Base-by-base conservation (phyloP, 2,329 filamentous ascomycete genomes). In the Allantophomopsis lycopodina region DNA sequence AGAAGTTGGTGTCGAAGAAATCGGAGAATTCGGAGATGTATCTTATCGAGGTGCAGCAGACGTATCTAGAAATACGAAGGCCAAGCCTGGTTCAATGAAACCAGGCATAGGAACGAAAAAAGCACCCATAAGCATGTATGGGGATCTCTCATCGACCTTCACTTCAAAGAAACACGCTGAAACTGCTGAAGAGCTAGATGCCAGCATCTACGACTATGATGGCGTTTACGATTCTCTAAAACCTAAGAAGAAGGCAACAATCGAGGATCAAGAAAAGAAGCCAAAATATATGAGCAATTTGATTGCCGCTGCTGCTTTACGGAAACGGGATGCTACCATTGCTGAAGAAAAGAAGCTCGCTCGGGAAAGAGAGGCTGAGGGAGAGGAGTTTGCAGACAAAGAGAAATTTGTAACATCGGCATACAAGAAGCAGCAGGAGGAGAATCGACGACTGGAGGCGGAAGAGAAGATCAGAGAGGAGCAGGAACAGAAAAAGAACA, bases 341-440 rank as follows among this genome's bases (percentile, higher is more conserved):
- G 84, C 84, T 3, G 79, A 84, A 53, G 84, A 91, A 61, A 86
- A 86, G 60, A 74, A 83, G 57, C 68, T 91, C 49, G 78, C 83
- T 49, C 71, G 78, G 17, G 84, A 91, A 55, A 71, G 84, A 35
- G 83, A 83, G 51, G 79, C 75, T 0, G 85, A 91, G 55, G 84
- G 84, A 14, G 84, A 89, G 28, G 80, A 82, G 53, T 91, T 77
- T 51, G 80, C 72, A 0, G 84, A 80, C 50, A 91, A 88, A 62
- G 85, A 91, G 55, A 84, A 80, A 59, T 91, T 91, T 49, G 85
- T 91, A 28, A 91, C 84, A 0, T 79, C 77, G 42, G 83, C 83
- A 30, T 93, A 91, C 57, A 85, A 83, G 63, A 69, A 71, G 53
- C 83, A 89, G 54, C 83, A 88, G 52, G 82, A 81, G 55, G 84